A percentile compares a stretch with the other conserved stretches of the same genome.
Evolutionary conservation across 2,329 filamentous ascomycete genomes (phyloP).

Genomic region (Aspergillus udagawae): DNA sequence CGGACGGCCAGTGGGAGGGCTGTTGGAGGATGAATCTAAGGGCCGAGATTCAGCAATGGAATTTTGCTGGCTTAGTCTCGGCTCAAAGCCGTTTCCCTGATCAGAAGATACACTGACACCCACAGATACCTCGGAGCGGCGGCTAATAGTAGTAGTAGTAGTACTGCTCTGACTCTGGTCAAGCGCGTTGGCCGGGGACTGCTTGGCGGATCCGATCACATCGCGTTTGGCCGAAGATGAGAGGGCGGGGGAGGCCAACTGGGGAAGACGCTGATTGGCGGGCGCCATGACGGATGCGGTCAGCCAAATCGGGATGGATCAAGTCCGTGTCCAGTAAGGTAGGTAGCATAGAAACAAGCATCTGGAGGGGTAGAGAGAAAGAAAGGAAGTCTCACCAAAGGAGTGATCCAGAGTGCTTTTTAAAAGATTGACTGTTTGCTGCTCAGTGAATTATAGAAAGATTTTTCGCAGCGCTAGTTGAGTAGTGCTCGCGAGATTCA

Average conservation of each 20-base stretch:
- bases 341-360: background rate
- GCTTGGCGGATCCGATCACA: background rate
- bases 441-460: background rate
- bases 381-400: slow-evolving; percentile 1
- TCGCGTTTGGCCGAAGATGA: background rate
- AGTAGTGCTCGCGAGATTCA: background rate
- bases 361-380: slow-evolving; percentile 10
- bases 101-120: background rate
- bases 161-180: background rate
- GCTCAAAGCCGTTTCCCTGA: background rate
- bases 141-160: background rate
- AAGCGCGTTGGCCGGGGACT: background rate
- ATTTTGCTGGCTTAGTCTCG: background rate
- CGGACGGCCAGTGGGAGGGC: slow-evolving; percentile 2
- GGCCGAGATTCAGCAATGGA: slow-evolving; percentile 1
- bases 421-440: background rate
- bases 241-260: slow-evolving; percentile 6
- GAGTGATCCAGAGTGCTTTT: background rate
- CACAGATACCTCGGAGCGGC: background rate
- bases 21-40: slow-evolving; percentile 1
- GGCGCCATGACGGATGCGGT: slow-evolving; percentile 17
- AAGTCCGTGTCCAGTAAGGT: background rate
- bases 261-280: slow-evolving; percentile 13
- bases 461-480: background rate
- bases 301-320: slow-evolving; percentile 14